These are phyloP conservation scores for Colletotrichum sp. DNA, from an alignment of 2,329 filamentous ascomycete genomes.

Conservation along the genomic window DNA sequence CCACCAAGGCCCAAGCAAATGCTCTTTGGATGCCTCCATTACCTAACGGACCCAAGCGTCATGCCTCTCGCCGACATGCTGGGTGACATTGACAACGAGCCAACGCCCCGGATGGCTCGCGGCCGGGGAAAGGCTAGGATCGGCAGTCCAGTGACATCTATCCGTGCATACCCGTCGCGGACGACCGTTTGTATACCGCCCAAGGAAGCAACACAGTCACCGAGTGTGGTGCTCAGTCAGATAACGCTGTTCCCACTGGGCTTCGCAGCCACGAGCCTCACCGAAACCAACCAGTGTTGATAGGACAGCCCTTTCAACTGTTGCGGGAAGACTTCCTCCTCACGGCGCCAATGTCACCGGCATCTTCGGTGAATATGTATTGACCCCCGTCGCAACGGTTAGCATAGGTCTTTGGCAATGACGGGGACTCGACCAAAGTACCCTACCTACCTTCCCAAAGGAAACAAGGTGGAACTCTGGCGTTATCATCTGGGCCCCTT, in stretches of 20 bases:
- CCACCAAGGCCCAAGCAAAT: not conserved
- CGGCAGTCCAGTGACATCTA: not conserved
- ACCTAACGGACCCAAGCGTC: not conserved
- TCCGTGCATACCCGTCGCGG: not conserved
- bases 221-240: not conserved
- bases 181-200: not conserved
- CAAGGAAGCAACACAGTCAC: not conserved
- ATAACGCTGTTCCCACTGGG: not conserved
- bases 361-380: not conserved
- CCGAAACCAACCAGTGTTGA: not conserved
- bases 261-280: not conserved
- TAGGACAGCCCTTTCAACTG: not conserved
- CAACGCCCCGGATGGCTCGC: not conserved
- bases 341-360: not conserved
- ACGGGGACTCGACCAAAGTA: constrained; percentile 1
- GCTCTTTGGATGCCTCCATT: not conserved
- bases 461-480: constrained; percentile 1
- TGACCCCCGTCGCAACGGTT: not conserved
- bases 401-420: constrained; percentile 7
- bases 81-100: not conserved
- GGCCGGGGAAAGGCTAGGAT: not conserved
- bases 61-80: not conserved
- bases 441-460: constrained; percentile 15
- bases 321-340: not conserved
- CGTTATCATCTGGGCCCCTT: not conserved